Evolutionary conservation across 2,329 filamentous ascomycete species (phyloP).

Genomic region (Pseudopithomyces chartarum): DNA sequence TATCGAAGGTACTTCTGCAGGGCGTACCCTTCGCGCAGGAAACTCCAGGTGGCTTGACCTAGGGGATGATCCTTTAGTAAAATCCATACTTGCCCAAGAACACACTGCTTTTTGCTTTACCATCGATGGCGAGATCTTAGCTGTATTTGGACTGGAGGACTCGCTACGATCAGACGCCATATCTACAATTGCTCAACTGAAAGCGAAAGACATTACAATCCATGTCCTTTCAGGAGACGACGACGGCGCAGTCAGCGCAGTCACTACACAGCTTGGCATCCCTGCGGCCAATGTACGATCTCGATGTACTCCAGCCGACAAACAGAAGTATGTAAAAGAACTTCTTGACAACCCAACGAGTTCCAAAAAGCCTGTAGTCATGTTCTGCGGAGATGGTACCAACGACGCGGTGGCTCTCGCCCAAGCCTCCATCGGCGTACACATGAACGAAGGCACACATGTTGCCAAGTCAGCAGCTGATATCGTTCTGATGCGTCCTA

Average conservation of each 20-base stretch:
- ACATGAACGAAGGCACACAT: slow-evolving; percentile 65
- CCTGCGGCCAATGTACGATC: slow-evolving; percentile 48
- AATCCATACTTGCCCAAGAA: slow-evolving; percentile 21
- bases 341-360: slow-evolving; percentile 21
- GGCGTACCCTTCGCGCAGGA: slow-evolving; percentile 47
- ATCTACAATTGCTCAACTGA: slow-evolving; percentile 57
- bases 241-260: slow-evolving; percentile 51
- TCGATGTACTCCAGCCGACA: slow-evolving; percentile 58
- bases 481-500: slow-evolving; percentile 66
- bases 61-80: slow-evolving; percentile 52
- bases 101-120: slow-evolving; percentile 59
- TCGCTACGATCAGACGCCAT: slow-evolving; percentile 57
- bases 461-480: slow-evolving; percentile 71
- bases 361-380: slow-evolving; percentile 47
- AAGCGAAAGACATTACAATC: slow-evolving; percentile 51
- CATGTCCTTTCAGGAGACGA: slow-evolving; percentile 66
- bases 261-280: slow-evolving; percentile 48
- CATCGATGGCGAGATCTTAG: slow-evolving; percentile 49
- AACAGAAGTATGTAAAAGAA: slow-evolving; percentile 57
- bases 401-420: slow-evolving; percentile 78
- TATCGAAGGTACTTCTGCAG: slow-evolving; percentile 47
- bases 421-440: slow-evolving; percentile 71
- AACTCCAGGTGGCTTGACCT: slow-evolving; percentile 55
- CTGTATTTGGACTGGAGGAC: slow-evolving; percentile 58
- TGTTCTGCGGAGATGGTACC: slow-evolving; percentile 81